These are phyloP conservation scores for Smittium culicis DNA, from an alignment of 371 early-diverging fungal species.

Conservation along the genomic window DNA sequence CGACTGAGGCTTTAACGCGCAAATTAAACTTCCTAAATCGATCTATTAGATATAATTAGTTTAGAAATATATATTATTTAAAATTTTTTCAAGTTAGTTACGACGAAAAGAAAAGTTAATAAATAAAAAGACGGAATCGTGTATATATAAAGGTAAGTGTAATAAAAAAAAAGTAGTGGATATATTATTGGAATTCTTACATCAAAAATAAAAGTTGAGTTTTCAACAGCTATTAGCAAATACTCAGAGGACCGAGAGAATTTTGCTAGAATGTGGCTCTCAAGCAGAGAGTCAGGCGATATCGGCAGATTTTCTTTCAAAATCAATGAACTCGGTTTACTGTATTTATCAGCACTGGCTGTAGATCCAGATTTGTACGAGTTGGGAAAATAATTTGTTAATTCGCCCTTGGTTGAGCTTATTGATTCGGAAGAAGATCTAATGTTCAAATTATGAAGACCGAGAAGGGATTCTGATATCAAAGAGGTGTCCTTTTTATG, in stretches of 20 bases:
- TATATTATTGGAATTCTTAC: no score
- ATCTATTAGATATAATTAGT: conserved; percentile 6
- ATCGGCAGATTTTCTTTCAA: neutral
- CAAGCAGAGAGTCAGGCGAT: neutral
- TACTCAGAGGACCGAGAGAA: neutral
- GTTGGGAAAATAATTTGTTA: neutral
- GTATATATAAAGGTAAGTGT: no score
- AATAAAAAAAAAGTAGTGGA: no score
- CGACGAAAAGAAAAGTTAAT: neutral
- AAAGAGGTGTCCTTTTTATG: neutral
- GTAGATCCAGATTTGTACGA: neutral
- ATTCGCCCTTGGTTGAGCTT: neutral
- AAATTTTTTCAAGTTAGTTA: neutral
- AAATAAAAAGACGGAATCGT: no score
- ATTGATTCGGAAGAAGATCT: neutral
- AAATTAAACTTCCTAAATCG: neutral
- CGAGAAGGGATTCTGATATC: conserved; percentile 8
- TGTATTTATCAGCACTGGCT: neutral
- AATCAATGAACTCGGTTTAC: neutral
- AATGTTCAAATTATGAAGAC: neutral
- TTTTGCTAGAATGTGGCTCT: neutral
- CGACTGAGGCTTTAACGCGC: neutral
- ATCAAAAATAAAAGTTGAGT: conserved; percentile 4
- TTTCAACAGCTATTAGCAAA: neutral
- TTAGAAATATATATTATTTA: neutral